A percentile compares a stretch with the other conserved stretches of the same genome.
phyloP scores from a whole-genome alignment of 2,329 filamentous ascomycete genomes.

The Plenodomus lindquistii region DNA sequence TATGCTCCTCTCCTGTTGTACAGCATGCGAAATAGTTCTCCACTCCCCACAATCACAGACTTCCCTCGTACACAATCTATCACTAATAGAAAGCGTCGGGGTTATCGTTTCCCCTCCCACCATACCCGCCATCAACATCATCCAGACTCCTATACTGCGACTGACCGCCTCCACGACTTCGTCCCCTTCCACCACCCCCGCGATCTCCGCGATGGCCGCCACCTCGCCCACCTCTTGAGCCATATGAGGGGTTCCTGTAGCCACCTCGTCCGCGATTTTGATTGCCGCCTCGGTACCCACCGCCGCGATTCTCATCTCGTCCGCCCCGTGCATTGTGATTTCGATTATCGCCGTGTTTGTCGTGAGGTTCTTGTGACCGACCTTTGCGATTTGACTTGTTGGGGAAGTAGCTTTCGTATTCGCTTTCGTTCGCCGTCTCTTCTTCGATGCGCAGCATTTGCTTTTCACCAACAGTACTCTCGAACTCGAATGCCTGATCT shows the following conservation, averaged over 20 bases:
- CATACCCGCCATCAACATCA: conserved; percentile 42
- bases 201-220: conserved; percentile 48
- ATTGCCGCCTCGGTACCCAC: conserved; percentile 39
- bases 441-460: conserved; percentile 78
- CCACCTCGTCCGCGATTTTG: conserved; percentile 36
- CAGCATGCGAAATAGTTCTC: no score
- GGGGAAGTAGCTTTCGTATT: conserved; percentile 65
- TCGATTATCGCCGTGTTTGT: conserved; percentile 42
- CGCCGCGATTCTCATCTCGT: conserved; percentile 29
- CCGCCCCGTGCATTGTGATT: conserved; percentile 27
- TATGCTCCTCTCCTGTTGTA: no score
- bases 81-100: conserved; percentile 39
- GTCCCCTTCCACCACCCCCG: conserved; percentile 39
- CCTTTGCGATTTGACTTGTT: conserved; percentile 58
- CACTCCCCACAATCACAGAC: no score
- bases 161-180: conserved; percentile 38
- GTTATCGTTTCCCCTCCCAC: conserved; percentile 35
- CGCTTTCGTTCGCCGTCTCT: conserved; percentile 63
- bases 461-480: conserved; percentile 85
- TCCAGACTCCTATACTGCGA: conserved; percentile 50
- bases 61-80: background rate
- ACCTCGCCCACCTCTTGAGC: conserved; percentile 41
- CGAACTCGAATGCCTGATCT: conserved; percentile 74
- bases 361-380: conserved; percentile 48
- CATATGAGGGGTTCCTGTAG: conserved; percentile 35